These are phyloP conservation scores for Myxozyma neotropica DNA, from an alignment of 805 yeast species.

Conservation along the genomic window DNA sequence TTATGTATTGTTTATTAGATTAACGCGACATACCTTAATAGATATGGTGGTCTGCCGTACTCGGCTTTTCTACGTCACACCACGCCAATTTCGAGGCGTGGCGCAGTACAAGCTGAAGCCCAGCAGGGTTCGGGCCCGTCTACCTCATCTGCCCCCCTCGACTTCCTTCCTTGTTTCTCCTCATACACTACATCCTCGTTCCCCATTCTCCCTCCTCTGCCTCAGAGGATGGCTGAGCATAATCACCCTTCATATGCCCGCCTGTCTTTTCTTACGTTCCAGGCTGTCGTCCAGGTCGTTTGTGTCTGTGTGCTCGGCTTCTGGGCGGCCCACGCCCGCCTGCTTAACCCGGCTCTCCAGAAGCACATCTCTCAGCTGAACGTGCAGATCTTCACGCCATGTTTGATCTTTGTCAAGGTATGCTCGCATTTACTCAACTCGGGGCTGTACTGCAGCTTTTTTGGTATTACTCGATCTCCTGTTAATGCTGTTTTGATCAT, in stretches of 20 bases:
- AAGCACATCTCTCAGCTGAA: constrained; percentile 74
- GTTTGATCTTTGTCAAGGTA: constrained; percentile 83
- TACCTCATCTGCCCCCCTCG: background rate
- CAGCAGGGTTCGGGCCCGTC: background rate
- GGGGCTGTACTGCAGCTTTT: too few species aligned
- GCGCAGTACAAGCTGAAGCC: background rate
- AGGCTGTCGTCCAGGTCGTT: constrained; percentile 90
- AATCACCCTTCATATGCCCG: constrained; percentile 39
- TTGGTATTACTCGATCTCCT: constrained; percentile 3
- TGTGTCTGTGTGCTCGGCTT: constrained; percentile 84
- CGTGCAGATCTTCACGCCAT: constrained; percentile 93
- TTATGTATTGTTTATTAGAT: too few species aligned
- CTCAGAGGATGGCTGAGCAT: constrained; percentile 9
- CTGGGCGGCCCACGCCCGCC: constrained; percentile 73
- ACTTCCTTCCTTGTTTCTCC: background rate
- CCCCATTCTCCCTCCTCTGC: background rate
- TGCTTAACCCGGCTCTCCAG: constrained; percentile 72
- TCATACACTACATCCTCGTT: background rate
- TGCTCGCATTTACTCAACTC: too few species aligned
- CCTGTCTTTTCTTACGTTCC: constrained; percentile 72
- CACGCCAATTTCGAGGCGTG: background rate
- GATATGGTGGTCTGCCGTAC: too few species aligned
- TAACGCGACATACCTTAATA: too few species aligned
- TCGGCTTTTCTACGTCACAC: too few species aligned
- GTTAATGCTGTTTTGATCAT: background rate